Evolutionary conservation across 208 protist genomes (phyloP).

Genomic region (Trichomonas tenax): DNA sequence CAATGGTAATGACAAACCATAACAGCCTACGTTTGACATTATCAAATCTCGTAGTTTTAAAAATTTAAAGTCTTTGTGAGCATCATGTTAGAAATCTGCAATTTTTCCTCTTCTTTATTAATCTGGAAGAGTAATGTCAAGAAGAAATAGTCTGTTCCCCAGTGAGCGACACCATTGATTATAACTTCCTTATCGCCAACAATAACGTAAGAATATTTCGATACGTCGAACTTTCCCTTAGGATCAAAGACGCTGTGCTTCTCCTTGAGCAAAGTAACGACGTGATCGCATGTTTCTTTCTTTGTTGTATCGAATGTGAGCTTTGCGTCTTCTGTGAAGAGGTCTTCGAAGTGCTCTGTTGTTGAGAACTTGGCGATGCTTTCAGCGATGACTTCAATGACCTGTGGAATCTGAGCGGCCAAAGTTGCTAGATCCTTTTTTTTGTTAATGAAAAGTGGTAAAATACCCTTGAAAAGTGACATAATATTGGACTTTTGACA

Average conservation of each 20-base stretch:
- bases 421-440: not conserved
- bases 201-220: not conserved
- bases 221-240: not conserved
- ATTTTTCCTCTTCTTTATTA: not conserved
- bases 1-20: no score
- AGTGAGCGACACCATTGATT: not conserved
- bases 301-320: not conserved
- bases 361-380: not conserved
- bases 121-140: not conserved
- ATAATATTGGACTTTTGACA: no score
- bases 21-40: no score
- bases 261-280: not conserved
- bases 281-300: not conserved
- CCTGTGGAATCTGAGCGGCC: not conserved
- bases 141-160: not conserved
- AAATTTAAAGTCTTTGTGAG: not conserved
- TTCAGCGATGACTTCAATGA: not conserved
- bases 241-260: not conserved
- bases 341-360: not conserved
- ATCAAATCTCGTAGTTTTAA: no score
- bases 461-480: no score
- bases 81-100: not conserved
- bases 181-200: not conserved
- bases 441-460: no score
- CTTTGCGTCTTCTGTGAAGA: not conserved